Evolutionary conservation across 148 eudicot species (phyloP).

Genomic region (Amaranthus palmeri): DNA sequence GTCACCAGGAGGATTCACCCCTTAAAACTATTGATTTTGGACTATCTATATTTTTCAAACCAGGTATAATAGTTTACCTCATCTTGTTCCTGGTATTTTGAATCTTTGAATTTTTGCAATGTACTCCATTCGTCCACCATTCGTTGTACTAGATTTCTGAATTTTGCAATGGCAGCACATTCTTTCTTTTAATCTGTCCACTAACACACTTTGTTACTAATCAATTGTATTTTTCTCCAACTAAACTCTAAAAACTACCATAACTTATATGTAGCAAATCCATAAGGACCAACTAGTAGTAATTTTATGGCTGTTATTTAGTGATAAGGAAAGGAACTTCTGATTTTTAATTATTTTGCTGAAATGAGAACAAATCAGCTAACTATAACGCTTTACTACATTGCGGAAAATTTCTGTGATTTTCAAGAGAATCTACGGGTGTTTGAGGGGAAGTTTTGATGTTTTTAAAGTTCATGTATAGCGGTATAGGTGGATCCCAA

Average conservation of each 20-base stretch:
- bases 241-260: too few species aligned
- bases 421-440: not conserved
- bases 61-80: conserved; percentile 35
- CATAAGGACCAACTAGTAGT: too few species aligned
- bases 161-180: too few species aligned
- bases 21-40: conserved; percentile 65
- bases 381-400: too few species aligned
- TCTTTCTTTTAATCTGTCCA: too few species aligned
- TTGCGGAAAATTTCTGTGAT: not conserved
- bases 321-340: not conserved
- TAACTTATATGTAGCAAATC: too few species aligned
- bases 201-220: too few species aligned
- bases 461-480: not conserved
- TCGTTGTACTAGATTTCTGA: too few species aligned
- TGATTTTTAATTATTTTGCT: not conserved
- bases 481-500: not conserved
- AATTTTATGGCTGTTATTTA: not conserved
- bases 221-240: too few species aligned
- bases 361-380: not conserved
- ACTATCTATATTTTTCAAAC: conserved; percentile 57
- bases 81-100: not conserved
- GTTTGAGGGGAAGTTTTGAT: not conserved
- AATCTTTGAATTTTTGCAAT: not conserved
- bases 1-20: conserved; percentile 50
- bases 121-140: too few species aligned